A percentile compares a stretch with the other conserved stretches of the same genome.
Evolutionary conservation across 306 rosid species (phyloP).

Genomic region (Lithocarpus polystachyus): DNA sequence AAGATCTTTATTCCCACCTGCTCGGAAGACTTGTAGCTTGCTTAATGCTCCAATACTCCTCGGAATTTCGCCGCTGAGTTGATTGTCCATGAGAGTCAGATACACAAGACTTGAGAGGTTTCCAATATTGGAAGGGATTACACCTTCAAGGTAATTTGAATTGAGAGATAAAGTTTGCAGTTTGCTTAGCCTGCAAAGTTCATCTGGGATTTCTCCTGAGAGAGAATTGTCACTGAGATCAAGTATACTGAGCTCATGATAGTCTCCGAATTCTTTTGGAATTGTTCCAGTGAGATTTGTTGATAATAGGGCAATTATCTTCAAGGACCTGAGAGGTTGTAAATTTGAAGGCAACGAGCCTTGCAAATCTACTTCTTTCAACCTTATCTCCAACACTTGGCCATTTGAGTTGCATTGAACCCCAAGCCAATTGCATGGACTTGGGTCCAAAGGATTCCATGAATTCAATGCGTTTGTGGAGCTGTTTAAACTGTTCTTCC

Average conservation of each 20-base stretch:
- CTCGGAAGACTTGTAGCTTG: slow-evolving; percentile 58
- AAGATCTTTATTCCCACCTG: slow-evolving; percentile 70
- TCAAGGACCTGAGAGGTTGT: slow-evolving; percentile 55
- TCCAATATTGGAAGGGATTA: slow-evolving; percentile 55
- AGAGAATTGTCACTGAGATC: slow-evolving; percentile 67
- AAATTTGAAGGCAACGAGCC: slow-evolving; percentile 81
- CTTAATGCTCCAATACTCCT: slow-evolving; percentile 59
- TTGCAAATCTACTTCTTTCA: slow-evolving; percentile 53
- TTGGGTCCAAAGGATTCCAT: slow-evolving; percentile 53
- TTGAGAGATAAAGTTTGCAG: slow-evolving; percentile 48
- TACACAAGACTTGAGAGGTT: slow-evolving; percentile 56
- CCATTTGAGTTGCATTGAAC: slow-evolving; percentile 58
- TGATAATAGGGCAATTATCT: slow-evolving; percentile 47
- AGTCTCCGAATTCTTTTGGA: slow-evolving; percentile 67
- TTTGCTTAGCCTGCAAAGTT: slow-evolving; percentile 60
- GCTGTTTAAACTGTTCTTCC: slow-evolving; percentile 66
- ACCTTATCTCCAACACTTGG: slow-evolving; percentile 50
- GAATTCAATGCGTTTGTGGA: slow-evolving; percentile 44
- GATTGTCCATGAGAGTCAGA: slow-evolving; percentile 68
- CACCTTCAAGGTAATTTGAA: slow-evolving; percentile 63
- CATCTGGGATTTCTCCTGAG: slow-evolving; percentile 65
- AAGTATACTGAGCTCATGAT: slow-evolving; percentile 42
- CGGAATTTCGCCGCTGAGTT: slow-evolving; percentile 63
- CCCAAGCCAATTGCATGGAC: slow-evolving; percentile 86
- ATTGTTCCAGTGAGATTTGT: slow-evolving; percentile 62